Conservation (phyloP, 1,284 basidiomycete genomes). For the Pseudozyma tsukubaensis region DNA sequence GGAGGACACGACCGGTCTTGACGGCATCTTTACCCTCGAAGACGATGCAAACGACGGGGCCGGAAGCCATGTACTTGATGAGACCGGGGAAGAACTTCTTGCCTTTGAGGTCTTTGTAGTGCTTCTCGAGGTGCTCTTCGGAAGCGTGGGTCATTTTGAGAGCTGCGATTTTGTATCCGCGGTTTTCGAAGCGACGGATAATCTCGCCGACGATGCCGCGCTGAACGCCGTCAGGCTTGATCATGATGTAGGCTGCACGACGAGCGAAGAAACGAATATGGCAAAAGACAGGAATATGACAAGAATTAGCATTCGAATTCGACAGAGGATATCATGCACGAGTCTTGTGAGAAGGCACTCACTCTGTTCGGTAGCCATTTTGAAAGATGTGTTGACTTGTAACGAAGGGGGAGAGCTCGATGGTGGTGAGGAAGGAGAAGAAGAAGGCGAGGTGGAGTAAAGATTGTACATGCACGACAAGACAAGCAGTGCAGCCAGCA, state of each 20-base stretch:
- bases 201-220: constrained; percentile 67
- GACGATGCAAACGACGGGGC: constrained; percentile 96
- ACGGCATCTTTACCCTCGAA: constrained; percentile 85
- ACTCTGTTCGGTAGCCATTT: constrained; percentile 67
- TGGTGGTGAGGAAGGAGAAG: constrained; percentile 17
- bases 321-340: not conserved
- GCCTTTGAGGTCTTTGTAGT: constrained; percentile 69
- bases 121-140: constrained; percentile 67
- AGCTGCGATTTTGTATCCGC: constrained; percentile 67
- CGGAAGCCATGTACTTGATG: constrained; percentile 77
- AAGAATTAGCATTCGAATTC: not conserved
- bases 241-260: constrained; percentile 64
- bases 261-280: not conserved
- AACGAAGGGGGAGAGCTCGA: constrained; percentile 9
- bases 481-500: constrained; percentile 20
- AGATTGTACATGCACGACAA: constrained; percentile 17
- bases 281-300: not conserved
- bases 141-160: constrained; percentile 67
- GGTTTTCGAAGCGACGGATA: constrained; percentile 65
- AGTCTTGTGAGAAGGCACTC: constrained; percentile 12
- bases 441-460: constrained; percentile 5
- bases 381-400: constrained; percentile 22
- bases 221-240: constrained; percentile 68
- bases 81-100: constrained; percentile 69
- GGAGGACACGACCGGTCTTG: constrained; percentile 82